Evolutionary conservation across 75 land plant species (phyloP), one percentile per base, ranked within the genome.

Genomic region (Isoetes taiwanensis): DNA sequence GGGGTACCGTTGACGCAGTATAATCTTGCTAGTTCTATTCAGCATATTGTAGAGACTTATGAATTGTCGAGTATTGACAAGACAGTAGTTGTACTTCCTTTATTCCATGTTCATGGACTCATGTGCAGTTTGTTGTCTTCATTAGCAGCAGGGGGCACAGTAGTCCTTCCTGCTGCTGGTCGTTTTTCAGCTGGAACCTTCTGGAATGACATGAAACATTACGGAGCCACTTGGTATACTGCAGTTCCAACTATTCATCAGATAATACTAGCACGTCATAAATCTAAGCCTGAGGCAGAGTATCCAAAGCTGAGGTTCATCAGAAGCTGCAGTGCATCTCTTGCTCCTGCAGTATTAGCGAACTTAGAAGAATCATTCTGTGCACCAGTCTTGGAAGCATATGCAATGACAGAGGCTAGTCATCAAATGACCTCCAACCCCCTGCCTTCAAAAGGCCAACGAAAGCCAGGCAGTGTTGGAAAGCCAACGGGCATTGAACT

Each of bases 201-300:
- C 69, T 93, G 98, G 98, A 12, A 72, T 0, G 98, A 93, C 64
- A 84, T 93, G 85, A 43, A 21, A 3, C n/a, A 54, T 11, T 56
- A 68, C 48, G 62, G 64, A 1, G 90, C 86, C 37, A 88, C 98
- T 41, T 93, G 90, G 90, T 93, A 93, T 78, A 88, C 96, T 4
- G 98, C 98, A 0, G 98, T 93, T 25, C 98, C 98, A 5, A 93
- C 98, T 8, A 79, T 93, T 16, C 98, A 93, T 64, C 98, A 93
- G 52, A 93, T 93, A 43, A 56, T 93, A 1, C 76, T 93, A 19
- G 88, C 83, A 17, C 78, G 79, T 31, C 98, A 93, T 54, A 35
- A 54, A 31, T 30, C 52, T 31, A 62, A 56, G 2, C 81, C 90
- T 0, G 83, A 81, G 62, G 54, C 71, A 12, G 57, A 30, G 9